phyloP scores from a whole-genome alignment of 148 eudicot genomes.

The Spergularia marina region DNA sequence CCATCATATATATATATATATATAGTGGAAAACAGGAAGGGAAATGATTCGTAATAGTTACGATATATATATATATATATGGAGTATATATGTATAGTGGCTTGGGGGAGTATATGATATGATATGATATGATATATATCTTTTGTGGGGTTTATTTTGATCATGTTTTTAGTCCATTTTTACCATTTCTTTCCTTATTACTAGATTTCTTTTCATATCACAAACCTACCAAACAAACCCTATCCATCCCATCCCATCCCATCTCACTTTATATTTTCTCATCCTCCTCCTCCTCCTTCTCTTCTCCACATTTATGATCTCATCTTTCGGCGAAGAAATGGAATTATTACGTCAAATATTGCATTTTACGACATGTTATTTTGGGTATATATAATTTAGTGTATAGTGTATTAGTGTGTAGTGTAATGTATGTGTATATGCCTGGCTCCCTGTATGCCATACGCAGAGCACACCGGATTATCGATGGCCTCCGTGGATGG shows the following conservation, averaged over 20 bases:
- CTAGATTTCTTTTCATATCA: not conserved
- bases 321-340: too few species aligned
- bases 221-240: constrained; percentile 19
- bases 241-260: not conserved
- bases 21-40: too few species aligned
- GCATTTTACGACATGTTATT: too few species aligned
- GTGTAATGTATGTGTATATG: constrained; percentile 27
- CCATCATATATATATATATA: too few species aligned
- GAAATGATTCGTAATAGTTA: too few species aligned
- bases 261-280: not conserved
- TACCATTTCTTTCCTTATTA: not conserved
- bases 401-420: too few species aligned
- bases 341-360: too few species aligned
- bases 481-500: constrained; percentile 41
- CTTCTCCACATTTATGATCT: not conserved
- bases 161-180: constrained; percentile 1
- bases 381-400: too few species aligned
- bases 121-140: too few species aligned
- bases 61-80: too few species aligned
- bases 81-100: too few species aligned
- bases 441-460: constrained; percentile 59
- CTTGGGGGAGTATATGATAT: too few species aligned
- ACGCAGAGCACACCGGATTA: constrained; percentile 27
- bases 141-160: not conserved
- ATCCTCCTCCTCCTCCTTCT: not conserved